Evolutionary conservation across 2,329 filamentous ascomycete species (phyloP).

Genomic region (Tolypocladium ophioglossoides): DNA sequence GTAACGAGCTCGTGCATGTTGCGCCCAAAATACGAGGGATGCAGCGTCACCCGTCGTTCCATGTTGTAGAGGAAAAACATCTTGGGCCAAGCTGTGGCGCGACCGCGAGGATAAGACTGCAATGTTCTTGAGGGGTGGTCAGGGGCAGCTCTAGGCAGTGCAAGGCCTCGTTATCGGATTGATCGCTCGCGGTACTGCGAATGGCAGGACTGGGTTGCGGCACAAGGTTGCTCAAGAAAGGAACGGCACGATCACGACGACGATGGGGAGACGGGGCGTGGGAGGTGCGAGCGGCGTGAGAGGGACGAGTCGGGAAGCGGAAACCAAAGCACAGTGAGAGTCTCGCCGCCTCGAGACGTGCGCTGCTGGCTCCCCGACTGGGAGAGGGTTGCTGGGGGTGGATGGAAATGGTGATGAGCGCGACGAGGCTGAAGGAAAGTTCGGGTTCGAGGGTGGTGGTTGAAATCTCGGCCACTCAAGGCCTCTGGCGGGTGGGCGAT

Average conservation of each 20-base stretch:
- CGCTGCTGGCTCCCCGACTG: conserved; percentile 8
- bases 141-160: neutral
- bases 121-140: neutral
- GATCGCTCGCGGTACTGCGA: neutral
- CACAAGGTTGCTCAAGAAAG: neutral
- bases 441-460: conserved; percentile 2
- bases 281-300: conserved; percentile 3
- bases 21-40: conserved; percentile 93
- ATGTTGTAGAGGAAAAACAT: conserved; percentile 99
- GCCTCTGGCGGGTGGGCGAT: neutral
- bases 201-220: neutral
- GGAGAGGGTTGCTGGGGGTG: conserved; percentile 3
- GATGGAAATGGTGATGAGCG: neutral
- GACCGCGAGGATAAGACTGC: neutral
- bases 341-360: conserved; percentile 8
- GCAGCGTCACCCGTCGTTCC: conserved; percentile 86
- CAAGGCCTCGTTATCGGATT: neutral
- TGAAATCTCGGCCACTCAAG: conserved; percentile 7
- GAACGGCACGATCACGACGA: neutral
- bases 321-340: conserved; percentile 1
- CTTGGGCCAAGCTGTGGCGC: conserved; percentile 14
- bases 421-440: conserved; percentile 3
- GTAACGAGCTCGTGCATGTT: conserved; percentile 89
- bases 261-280: neutral
- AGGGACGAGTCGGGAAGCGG: conserved; percentile 4